Evolutionary conservation across 441 rosid genomes (phyloP).

Genomic region (Raphanus hybrid): DNA sequence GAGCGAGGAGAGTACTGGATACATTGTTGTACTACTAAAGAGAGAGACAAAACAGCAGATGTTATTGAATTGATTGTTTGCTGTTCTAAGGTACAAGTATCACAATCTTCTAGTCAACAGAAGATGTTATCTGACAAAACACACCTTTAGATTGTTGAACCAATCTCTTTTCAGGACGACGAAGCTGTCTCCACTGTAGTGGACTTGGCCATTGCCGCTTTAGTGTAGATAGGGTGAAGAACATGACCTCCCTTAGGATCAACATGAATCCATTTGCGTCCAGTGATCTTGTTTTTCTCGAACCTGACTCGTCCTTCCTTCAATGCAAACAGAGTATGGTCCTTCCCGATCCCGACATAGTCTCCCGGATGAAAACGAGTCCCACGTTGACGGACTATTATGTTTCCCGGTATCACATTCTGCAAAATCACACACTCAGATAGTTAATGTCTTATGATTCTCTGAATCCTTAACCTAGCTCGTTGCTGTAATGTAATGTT

Average conservation of each 20-base stretch:
- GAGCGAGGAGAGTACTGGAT: neutral
- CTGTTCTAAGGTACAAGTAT: conserved; percentile 10
- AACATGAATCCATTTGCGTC: conserved; percentile 83
- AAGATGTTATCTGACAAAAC: conserved; percentile 1
- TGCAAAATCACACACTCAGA: conserved; percentile 34
- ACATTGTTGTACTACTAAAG: neutral
- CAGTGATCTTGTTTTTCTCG: conserved; percentile 60
- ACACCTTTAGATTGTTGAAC: conserved; percentile 3
- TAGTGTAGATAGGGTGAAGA: conserved; percentile 62
- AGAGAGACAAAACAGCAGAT: conserved; percentile 5
- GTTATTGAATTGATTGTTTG: conserved; percentile 13
- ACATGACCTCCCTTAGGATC: conserved; percentile 68
- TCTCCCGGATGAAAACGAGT: conserved; percentile 89
- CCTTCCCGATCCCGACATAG: conserved; percentile 84
- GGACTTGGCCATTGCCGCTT: conserved; percentile 38
- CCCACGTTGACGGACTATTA: conserved; percentile 75
- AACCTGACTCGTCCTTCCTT: conserved; percentile 82
- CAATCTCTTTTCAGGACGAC: conserved; percentile 14
- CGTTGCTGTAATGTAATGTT: conserved; percentile 1
- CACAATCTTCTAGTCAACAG: neutral
- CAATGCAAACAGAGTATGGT: conserved; percentile 81
- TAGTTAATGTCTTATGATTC: neutral
- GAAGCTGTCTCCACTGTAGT: conserved; percentile 41
- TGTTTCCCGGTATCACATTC: conserved; percentile 83
- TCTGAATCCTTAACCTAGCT: neutral